Evolutionary conservation across 192 early-diverging fungal genomes (phyloP).

Genomic region (Glomus cerebriforme): DNA sequence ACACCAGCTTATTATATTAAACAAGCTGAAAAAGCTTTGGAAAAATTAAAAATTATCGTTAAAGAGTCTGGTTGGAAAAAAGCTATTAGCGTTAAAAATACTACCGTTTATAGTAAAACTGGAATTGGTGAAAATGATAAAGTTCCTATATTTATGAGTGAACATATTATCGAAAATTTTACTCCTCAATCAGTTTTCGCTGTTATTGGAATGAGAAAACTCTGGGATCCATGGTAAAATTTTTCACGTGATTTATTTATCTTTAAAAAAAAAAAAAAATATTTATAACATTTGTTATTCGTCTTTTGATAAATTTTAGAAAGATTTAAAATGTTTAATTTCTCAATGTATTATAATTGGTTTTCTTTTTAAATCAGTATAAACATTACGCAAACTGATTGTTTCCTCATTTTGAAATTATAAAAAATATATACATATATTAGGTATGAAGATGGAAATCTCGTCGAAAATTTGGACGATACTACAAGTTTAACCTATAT

Average conservation of each 20-base stretch:
- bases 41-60: slow-evolving; percentile 47
- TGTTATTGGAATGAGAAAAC: slow-evolving; percentile 56
- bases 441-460: slow-evolving; percentile 45
- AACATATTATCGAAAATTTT: slow-evolving; percentile 50
- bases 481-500: slow-evolving; percentile 49
- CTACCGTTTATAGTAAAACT: slow-evolving; percentile 53
- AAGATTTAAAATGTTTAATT: too few species aligned
- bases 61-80: slow-evolving; percentile 54
- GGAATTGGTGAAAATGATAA: slow-evolving; percentile 45
- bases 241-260: background rate
- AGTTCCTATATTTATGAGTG: slow-evolving; percentile 54
- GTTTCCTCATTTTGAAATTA: too few species aligned
- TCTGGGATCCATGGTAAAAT: slow-evolving; percentile 56
- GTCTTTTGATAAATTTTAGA: too few species aligned
- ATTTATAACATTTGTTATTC: too few species aligned
- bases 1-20: slow-evolving; percentile 39
- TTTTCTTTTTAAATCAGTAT: background rate
- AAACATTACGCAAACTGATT: background rate
- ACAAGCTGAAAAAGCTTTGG: slow-evolving; percentile 50
- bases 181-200: slow-evolving; percentile 55
- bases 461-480: slow-evolving; percentile 44
- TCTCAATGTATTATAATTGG: background rate
- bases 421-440: too few species aligned
- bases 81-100: slow-evolving; percentile 53
- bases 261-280: too few species aligned